These are phyloP conservation scores for Globisporangium abappressorium DNA, from an alignment of 352 stramenopile genomes.

Conservation along the genomic window DNA sequence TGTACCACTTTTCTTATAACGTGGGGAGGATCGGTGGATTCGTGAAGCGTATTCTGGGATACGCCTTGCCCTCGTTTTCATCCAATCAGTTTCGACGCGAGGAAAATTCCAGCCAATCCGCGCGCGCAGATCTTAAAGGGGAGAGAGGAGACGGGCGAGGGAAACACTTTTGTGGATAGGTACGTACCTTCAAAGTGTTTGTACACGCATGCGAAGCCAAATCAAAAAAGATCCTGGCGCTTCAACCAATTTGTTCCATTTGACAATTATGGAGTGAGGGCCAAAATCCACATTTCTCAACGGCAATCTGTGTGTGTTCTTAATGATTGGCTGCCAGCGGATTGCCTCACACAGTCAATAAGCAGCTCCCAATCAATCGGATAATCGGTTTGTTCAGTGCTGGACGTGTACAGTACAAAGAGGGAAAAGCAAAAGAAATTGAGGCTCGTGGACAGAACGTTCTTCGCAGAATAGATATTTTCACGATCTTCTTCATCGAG, in stretches of 20 bases:
- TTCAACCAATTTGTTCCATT: background rate
- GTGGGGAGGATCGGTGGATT: no score
- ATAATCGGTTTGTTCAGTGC: background rate
- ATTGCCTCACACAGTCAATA: background rate
- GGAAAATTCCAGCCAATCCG: background rate
- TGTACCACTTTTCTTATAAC: no score
- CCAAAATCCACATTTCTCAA: constrained; percentile 7
- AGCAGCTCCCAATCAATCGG: no score
- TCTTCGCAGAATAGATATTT: background rate
- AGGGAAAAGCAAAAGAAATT: constrained; percentile 6
- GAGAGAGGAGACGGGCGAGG: background rate
- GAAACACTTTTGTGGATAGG: constrained; percentile 16
- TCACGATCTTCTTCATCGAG: no score
- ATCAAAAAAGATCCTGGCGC: constrained; percentile 8
- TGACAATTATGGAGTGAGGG: background rate
- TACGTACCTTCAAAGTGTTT: constrained; percentile 7
- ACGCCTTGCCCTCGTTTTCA: background rate
- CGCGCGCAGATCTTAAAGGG: background rate
- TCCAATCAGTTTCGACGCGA: background rate
- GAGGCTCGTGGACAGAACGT: background rate
- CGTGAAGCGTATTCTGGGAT: no score
- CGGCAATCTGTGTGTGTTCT: background rate
- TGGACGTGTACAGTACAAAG: background rate
- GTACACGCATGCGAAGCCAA: constrained; percentile 1
- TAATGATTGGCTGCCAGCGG: background rate